These are phyloP conservation scores for Pichia sp. DNA, from an alignment of 1,139 yeast species.

Conservation along the genomic window DNA sequence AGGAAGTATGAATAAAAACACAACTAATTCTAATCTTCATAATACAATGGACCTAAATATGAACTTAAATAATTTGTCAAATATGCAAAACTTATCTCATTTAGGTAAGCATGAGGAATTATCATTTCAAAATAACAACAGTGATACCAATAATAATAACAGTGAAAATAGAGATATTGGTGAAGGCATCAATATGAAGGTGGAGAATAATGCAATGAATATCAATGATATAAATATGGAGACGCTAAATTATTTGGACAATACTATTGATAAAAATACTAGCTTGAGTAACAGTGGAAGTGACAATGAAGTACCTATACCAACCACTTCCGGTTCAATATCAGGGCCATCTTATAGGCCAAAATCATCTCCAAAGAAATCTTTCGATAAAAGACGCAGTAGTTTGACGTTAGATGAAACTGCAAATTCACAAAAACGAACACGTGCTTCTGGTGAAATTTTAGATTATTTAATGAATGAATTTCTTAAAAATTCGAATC, in stretches of 20 bases:
- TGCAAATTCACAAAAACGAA: constrained; percentile 31
- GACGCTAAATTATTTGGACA: background rate
- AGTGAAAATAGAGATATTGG: constrained; percentile 1
- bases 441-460: constrained; percentile 82
- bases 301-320: background rate
- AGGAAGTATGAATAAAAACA: too few species aligned
- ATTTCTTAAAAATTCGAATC: constrained; percentile 67
- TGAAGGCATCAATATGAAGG: constrained; percentile 1
- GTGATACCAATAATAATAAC: background rate
- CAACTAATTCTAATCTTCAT: too few species aligned
- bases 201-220: background rate
- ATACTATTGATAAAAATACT: background rate
- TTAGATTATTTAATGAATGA: constrained; percentile 62
- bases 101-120: too few species aligned
- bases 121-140: background rate
- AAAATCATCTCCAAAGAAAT: constrained; percentile 13
- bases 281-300: background rate
- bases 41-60: too few species aligned
- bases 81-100: too few species aligned
- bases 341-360: background rate
- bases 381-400: constrained; percentile 8
- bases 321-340: background rate
- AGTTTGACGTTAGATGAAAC: constrained; percentile 7
- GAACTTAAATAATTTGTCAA: too few species aligned
- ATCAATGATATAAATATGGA: background rate